phyloP scores from a whole-genome alignment of 495 filamentous ascomycete genomes.

The Cercophora scortea region DNA sequence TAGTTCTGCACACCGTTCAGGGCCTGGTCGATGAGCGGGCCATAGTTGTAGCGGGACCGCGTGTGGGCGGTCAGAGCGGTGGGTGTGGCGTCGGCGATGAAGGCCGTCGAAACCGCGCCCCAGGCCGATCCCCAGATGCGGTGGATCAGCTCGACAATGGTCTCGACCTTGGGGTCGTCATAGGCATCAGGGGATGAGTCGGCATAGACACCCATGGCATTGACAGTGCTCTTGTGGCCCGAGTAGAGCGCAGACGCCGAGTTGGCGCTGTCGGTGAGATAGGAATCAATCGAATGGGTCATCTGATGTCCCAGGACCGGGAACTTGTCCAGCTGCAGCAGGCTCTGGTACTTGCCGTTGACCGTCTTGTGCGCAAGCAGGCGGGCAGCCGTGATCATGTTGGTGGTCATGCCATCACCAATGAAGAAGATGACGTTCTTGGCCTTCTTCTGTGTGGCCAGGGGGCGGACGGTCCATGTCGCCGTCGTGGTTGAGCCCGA shows the following conservation, averaged over 20 bases:
- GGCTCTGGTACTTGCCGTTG: conserved; percentile 66
- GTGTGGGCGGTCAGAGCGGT: conserved; percentile 61
- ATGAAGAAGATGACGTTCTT: conserved; percentile 77
- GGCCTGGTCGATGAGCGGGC: conserved; percentile 53
- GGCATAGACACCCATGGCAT: conserved; percentile 63
- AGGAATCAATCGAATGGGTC: conserved; percentile 67
- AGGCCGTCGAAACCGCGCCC: conserved; percentile 56
- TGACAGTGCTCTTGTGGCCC: conserved; percentile 67
- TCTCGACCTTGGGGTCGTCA: conserved; percentile 73
- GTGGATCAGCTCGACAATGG: conserved; percentile 63
- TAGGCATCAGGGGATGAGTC: conserved; percentile 57
- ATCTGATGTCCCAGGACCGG: conserved; percentile 65
- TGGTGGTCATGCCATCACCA: conserved; percentile 74
- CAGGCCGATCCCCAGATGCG: conserved; percentile 47
- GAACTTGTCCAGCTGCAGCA: conserved; percentile 62
- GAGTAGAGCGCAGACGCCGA: conserved; percentile 65
- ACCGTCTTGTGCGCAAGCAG: conserved; percentile 65
- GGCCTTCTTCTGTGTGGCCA: conserved; percentile 54
- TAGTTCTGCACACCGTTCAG: conserved; percentile 53
- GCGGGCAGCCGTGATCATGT: conserved; percentile 66
- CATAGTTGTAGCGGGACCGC: conserved; percentile 52
- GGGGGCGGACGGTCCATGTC: conserved; percentile 61
- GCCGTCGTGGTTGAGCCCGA: conserved; percentile 54
- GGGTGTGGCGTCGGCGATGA: conserved; percentile 66
- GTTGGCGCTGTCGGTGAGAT: conserved; percentile 73